phyloP scores from a whole-genome alignment of 495 filamentous ascomycete species.

The Aspergillus saccharolyticus region DNA sequence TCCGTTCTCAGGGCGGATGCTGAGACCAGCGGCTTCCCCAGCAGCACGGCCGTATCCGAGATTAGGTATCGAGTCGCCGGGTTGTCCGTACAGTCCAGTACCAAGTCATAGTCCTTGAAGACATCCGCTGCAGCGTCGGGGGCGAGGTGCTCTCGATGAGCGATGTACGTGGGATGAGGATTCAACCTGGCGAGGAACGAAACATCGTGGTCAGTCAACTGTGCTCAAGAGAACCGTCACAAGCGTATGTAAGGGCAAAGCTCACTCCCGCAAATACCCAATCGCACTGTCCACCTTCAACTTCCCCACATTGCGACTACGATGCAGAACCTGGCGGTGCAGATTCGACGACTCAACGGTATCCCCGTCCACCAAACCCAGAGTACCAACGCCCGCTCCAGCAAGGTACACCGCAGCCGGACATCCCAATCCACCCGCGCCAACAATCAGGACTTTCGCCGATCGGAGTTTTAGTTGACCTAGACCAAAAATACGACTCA shows the following conservation, averaged over 20 bases:
- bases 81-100: constrained; percentile 93
- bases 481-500: constrained; percentile 25
- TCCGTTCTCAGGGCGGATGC: constrained; percentile 82
- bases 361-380: constrained; percentile 86
- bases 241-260: neutral
- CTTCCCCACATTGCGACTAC: constrained; percentile 62
- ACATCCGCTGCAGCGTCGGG: constrained; percentile 59
- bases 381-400: constrained; percentile 75
- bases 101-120: constrained; percentile 67
- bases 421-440: constrained; percentile 87
- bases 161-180: constrained; percentile 56
- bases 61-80: constrained; percentile 88
- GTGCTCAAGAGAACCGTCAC: neutral
- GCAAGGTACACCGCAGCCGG: constrained; percentile 87
- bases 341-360: constrained; percentile 85
- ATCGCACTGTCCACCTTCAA: constrained; percentile 78
- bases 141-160: constrained; percentile 56
- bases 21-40: constrained; percentile 75
- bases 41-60: constrained; percentile 79
- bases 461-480: constrained; percentile 74
- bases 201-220: constrained; percentile 4
- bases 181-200: constrained; percentile 51
- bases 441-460: constrained; percentile 74
- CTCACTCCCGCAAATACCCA: constrained; percentile 58
- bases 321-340: constrained; percentile 85